Evolutionary conservation across 208 protist genomes (phyloP).

Genomic region (Lotmaria passim): DNA sequence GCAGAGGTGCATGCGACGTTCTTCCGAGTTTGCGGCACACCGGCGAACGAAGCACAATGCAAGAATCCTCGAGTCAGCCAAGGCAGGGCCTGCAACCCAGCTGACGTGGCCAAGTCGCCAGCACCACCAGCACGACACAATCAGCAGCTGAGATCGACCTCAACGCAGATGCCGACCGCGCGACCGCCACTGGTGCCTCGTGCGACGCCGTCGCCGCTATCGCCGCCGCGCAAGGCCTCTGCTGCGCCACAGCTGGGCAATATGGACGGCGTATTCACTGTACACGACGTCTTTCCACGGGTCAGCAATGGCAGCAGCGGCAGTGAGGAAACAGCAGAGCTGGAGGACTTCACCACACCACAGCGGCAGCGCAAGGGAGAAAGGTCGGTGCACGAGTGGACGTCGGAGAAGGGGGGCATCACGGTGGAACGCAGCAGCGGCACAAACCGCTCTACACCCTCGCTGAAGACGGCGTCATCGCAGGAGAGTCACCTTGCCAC

Average conservation of each 20-base stretch:
- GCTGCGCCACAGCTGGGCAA: not conserved
- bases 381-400: constrained; percentile 3
- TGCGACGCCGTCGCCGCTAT: not conserved
- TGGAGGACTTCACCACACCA: constrained; percentile 12
- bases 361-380: not conserved
- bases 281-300: constrained; percentile 12
- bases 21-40: too few relatives aligned
- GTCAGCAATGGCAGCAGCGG: not conserved
- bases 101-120: too few relatives aligned
- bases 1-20: constrained; percentile 9
- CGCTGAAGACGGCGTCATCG: not conserved
- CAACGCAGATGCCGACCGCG: not conserved
- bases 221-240: not conserved
- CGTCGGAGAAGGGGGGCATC: constrained; percentile 7
- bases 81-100: too few relatives aligned
- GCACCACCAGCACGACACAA: not conserved
- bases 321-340: not conserved
- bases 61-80: too few relatives aligned
- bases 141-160: not conserved
- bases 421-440: constrained; percentile 8
- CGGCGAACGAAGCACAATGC: too few relatives aligned
- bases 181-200: constrained; percentile 8
- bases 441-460: not conserved
- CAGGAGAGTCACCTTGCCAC: constrained; percentile 1
- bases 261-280: not conserved